Evolutionary conservation across 345 rosid species (phyloP).

Genomic region (Rhodamnia argentea): DNA sequence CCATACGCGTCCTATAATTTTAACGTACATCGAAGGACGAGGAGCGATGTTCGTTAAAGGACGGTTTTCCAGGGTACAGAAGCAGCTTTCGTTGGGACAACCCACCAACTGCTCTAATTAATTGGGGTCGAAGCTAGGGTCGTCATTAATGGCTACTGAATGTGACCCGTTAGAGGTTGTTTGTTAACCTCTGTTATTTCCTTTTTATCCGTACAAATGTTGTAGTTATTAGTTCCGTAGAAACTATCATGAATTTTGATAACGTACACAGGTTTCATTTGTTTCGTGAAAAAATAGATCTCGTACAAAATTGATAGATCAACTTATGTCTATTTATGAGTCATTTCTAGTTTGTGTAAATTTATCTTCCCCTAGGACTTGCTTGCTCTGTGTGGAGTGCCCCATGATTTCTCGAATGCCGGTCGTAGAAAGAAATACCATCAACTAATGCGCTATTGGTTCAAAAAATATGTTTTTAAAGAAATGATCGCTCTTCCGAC

Average conservation of each 20-base stretch:
- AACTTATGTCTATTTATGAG: too few relatives aligned
- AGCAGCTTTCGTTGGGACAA: neutral
- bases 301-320: too few relatives aligned
- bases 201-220: neutral
- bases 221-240: neutral
- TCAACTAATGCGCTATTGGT: slow-evolving; percentile 1
- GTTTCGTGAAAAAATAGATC: neutral
- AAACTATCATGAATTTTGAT: neutral
- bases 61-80: neutral
- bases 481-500: too few relatives aligned
- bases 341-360: neutral
- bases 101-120: neutral
- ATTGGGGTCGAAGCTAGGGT: neutral
- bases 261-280: neutral
- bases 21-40: neutral
- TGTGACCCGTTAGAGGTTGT: neutral
- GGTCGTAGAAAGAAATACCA: slow-evolving; percentile 1
- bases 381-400: slow-evolving; percentile 5
- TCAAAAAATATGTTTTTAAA: too few relatives aligned
- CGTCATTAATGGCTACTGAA: neutral
- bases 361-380: neutral
- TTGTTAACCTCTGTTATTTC: neutral
- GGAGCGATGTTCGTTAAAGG: neutral
- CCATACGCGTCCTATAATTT: too few relatives aligned
- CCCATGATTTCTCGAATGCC: slow-evolving; percentile 3